A percentile compares a stretch with the other conserved stretches of the same genome.
Conservation (phyloP, 2,329 filamentous ascomycete species). For the Plenodomus biglobosus region DNA sequence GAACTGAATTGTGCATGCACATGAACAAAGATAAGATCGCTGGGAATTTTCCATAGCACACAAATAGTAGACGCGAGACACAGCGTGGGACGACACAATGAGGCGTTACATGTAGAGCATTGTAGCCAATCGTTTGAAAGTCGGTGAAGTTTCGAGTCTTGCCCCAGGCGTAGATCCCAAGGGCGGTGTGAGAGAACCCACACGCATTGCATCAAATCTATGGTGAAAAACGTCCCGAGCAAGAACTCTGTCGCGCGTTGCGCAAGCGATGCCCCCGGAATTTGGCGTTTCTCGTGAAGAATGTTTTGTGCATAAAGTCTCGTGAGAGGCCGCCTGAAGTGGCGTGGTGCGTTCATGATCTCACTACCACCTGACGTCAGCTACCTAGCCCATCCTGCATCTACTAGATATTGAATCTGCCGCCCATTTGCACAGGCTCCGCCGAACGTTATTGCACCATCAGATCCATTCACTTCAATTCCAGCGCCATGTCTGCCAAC, state of each 20-base stretch:
- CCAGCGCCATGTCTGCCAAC: slow-evolving; percentile 17
- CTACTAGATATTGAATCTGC: neutral
- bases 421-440: neutral
- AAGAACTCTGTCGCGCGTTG: neutral
- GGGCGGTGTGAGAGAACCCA: neutral
- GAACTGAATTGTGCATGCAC: neutral
- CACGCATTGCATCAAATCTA: neutral
- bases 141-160: neutral
- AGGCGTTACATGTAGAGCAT: neutral
- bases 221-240: neutral
- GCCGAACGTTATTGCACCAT: neutral
- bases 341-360: neutral
- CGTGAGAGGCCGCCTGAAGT: neutral
- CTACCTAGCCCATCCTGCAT: neutral
- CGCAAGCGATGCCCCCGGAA: neutral
- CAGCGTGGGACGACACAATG: neutral
- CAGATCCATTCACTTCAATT: neutral
- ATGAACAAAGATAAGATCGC: neutral
- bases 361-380: neutral
- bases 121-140: neutral
- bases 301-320: neutral
- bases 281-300: neutral
- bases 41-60: neutral
- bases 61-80: neutral
- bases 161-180: neutral